Evolutionary conservation across 2,329 filamentous ascomycete species (phyloP).

Genomic region (Exophiala bonariae): DNA sequence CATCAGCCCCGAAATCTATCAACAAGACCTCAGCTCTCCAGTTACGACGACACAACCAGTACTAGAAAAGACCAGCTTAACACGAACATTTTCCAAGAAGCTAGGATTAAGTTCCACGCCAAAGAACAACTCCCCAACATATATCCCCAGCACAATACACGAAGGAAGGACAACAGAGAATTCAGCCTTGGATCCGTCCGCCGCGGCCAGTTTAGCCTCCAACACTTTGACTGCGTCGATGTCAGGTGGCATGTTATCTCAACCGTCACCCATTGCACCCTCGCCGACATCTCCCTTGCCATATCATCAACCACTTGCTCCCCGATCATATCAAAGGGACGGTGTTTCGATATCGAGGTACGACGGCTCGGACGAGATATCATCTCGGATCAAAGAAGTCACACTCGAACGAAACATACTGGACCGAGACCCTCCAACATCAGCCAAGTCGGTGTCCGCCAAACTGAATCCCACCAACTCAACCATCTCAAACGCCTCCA

Average conservation of each 20-base stretch:
- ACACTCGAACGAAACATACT: slow-evolving; percentile 35
- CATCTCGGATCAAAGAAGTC: slow-evolving; percentile 1
- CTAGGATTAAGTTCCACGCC: slow-evolving; percentile 66
- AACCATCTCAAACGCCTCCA: slow-evolving; percentile 26
- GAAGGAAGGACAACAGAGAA: slow-evolving; percentile 60
- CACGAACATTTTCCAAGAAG: slow-evolving; percentile 75
- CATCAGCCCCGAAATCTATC: slow-evolving; percentile 33
- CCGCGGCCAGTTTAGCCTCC: slow-evolving; percentile 68
- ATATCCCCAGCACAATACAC: slow-evolving; percentile 65
- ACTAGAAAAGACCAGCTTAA: slow-evolving; percentile 56
- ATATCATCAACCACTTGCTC: slow-evolving; percentile 44
- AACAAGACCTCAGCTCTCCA: slow-evolving; percentile 31
- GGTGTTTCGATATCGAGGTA: slow-evolving; percentile 32
- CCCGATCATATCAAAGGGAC: slow-evolving; percentile 44
- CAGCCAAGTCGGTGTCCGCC: slow-evolving; percentile 24
- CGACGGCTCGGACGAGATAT: slow-evolving; percentile 40
- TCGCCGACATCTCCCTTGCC: slow-evolving; percentile 46
- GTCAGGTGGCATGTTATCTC: slow-evolving; percentile 65
- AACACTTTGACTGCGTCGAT: slow-evolving; percentile 67
- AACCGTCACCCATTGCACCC: slow-evolving; percentile 45
- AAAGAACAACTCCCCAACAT: slow-evolving; percentile 73
- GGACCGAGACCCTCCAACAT: slow-evolving; percentile 31
- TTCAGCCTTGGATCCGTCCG: slow-evolving; percentile 64
- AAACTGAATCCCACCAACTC: slow-evolving; percentile 24
- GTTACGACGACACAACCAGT: slow-evolving; percentile 25